Evolutionary conservation across 2,329 filamentous ascomycete genomes (phyloP).

Genomic region (Scortechinia acanthostroma): DNA sequence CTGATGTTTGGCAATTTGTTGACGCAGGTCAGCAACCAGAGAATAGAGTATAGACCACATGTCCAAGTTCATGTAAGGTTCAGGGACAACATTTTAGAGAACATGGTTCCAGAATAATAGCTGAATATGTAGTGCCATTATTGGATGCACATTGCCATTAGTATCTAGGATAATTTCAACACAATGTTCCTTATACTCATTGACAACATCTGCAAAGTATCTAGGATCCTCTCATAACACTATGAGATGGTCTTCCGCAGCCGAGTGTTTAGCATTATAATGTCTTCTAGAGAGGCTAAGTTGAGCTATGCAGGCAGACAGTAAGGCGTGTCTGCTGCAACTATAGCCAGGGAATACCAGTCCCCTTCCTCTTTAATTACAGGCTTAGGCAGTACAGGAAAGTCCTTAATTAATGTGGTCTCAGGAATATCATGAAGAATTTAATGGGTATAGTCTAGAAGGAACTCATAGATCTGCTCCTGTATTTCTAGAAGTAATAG

Average conservation of each 20-base stretch:
- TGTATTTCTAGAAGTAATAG: constrained; percentile 42
- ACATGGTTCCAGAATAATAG: constrained; percentile 28
- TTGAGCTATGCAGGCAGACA: constrained; percentile 35
- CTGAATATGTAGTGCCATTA: constrained; percentile 6
- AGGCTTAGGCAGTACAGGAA: constrained; percentile 27
- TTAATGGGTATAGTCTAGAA: constrained; percentile 33
- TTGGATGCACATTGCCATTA: constrained; percentile 17
- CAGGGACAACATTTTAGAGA: constrained; percentile 17
- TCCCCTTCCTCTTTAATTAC: constrained; percentile 16
- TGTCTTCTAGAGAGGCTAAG: constrained; percentile 28
- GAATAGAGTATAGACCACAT: constrained; percentile 25
- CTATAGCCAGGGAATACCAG: constrained; percentile 26
- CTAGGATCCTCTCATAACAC: constrained; percentile 47
- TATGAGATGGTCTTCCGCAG: constrained; percentile 44
- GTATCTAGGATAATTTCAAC: constrained; percentile 31
- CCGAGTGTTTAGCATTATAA: constrained; percentile 27
- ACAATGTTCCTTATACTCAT: constrained; percentile 35
- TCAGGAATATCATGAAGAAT: constrained; percentile 41
- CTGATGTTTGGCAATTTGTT: constrained; percentile 8
- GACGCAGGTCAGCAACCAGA: constrained; percentile 11
- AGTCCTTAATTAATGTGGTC: constrained; percentile 14
- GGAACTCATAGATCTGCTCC: constrained; percentile 33
- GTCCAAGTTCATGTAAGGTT: constrained; percentile 24
- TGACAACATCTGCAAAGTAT: constrained; percentile 39
- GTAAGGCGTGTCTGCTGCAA: constrained; percentile 43